Conservation (phyloP, 768 basidiomycete genomes). For the Favolaschia claudopus region DNA sequence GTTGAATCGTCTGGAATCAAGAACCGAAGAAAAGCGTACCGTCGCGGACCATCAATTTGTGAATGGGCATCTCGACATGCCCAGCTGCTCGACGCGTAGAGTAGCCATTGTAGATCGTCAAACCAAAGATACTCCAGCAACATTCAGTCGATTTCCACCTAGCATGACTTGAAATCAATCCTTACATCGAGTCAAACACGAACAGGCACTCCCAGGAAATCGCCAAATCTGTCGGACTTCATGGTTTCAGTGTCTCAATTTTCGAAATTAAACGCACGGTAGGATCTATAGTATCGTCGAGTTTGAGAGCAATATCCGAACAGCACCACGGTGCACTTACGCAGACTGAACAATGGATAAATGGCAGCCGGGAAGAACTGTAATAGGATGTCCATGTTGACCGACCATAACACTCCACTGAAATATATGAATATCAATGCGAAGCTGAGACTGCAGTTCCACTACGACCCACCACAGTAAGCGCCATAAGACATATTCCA, state of each 20-base stretch:
- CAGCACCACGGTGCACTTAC: background rate
- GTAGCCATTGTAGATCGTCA: conserved; percentile 3
- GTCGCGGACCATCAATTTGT: conserved; percentile 7
- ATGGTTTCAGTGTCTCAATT: background rate
- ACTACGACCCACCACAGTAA: conserved; percentile 33
- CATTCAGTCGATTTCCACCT: no score
- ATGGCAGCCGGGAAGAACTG: conserved; percentile 7
- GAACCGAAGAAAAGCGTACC: background rate
- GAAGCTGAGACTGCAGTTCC: no score
- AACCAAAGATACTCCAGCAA: conserved; percentile 36
- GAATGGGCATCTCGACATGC: conserved; percentile 3
- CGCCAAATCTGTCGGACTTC: conserved; percentile 26
- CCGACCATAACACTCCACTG: conserved; percentile 15
- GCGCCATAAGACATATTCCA: conserved; percentile 14
- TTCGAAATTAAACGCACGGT: background rate
- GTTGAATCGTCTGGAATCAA: background rate
- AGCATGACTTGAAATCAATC: no score
- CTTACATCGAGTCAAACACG: conserved; percentile 37
- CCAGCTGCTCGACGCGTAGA: background rate
- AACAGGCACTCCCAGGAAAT: conserved; percentile 44
- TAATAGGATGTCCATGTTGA: conserved; percentile 2
- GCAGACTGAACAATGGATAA: conserved; percentile 1
- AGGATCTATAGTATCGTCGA: background rate
- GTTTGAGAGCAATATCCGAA: background rate
- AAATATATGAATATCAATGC: background rate